A percentile compares a stretch with the other conserved stretches of the same genome.
phyloP scores from a whole-genome alignment of 306 rosid species.

The Pterocarpus santalinus region DNA sequence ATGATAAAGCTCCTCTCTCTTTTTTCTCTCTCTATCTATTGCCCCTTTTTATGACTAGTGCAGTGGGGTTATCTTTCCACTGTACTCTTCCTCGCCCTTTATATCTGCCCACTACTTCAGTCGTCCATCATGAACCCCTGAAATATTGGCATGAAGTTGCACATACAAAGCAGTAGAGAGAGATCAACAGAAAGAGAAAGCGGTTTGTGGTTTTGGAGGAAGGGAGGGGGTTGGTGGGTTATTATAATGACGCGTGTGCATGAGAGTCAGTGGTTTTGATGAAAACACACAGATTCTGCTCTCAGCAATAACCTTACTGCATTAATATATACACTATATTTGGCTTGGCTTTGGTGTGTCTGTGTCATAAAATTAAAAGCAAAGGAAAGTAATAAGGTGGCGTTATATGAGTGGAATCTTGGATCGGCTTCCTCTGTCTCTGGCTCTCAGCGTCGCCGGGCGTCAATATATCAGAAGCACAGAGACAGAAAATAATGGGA shows the following conservation, averaged over 20 bases:
- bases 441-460: too few species aligned
- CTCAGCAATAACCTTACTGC: background rate
- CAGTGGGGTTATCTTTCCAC: conserved; percentile 47
- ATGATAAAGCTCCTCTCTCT: conserved; percentile 35
- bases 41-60: conserved; percentile 3
- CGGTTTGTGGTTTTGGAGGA: background rate
- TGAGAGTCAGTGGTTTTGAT: conserved; percentile 56
- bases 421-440: background rate
- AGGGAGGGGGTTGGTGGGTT: conserved; percentile 38
- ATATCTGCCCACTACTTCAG: conserved; percentile 55
- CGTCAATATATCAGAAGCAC: too few species aligned
- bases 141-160: conserved; percentile 55
- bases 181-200: background rate
- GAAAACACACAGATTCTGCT: conserved; percentile 44
- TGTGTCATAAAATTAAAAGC: too few species aligned
- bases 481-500: too few species aligned
- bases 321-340: too few species aligned
- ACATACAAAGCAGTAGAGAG: conserved; percentile 44
- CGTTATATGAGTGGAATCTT: conserved; percentile 20
- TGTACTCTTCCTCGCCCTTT: conserved; percentile 29
- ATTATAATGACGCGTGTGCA: conserved; percentile 55
- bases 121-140: conserved; percentile 52
- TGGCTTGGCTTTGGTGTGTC: too few species aligned
- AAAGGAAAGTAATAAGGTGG: background rate
- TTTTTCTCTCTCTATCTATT: background rate